Base-by-base conservation (phyloP, 2,329 filamentous ascomycete species). In the Colletotrichum musae region DNA sequence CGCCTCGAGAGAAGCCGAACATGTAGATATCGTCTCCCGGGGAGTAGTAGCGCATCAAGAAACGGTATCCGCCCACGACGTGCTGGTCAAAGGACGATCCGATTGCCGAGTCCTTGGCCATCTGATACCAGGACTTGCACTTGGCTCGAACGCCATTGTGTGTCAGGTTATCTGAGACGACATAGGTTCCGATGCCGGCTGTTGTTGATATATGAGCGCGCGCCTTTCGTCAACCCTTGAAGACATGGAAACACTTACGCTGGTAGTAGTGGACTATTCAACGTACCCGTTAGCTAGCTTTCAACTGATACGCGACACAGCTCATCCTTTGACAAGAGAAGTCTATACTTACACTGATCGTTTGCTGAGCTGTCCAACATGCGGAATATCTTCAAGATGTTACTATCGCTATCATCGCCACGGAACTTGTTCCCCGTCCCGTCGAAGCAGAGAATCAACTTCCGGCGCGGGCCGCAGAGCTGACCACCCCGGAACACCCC, bases 11-110 rank as follows among this genome's bases (percentile, higher is more conserved):
- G 80, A 94, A 94, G 0, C 92, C 92, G 69, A 93, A 93, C 80
- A 93, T 89, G 76, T 90, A 93, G 43, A 93, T 92, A 68, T 90
- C 86, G 70, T 90, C 88, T 26, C 87, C 87, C 0, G 87, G 86
- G 52, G 85, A 84, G 76, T 93, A 93, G 77, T 91, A 92, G 18
- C 90, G 87, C 91, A 94, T 93, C 53, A 94, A 83, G 77, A 95
- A 94, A 63, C 91, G 90, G 79, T 96, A 96, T 1, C 93, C 93
- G 7, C 91, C 93, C 73, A 96, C 93, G 12, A 96, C 93, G 80
- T 96, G 93, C 65, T 94, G 87, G 73, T 92, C 93, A 72, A 97
- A 95, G 0, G 91, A 94, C 0, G 92, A 92, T 1, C 94, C 94
- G 70, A 97, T 80, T 10, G 93, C 93, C 3, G 92, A 93, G 78